phyloP scores from a whole-genome alignment of 1,284 basidiomycete genomes.

The Trametes pubescens region DNA sequence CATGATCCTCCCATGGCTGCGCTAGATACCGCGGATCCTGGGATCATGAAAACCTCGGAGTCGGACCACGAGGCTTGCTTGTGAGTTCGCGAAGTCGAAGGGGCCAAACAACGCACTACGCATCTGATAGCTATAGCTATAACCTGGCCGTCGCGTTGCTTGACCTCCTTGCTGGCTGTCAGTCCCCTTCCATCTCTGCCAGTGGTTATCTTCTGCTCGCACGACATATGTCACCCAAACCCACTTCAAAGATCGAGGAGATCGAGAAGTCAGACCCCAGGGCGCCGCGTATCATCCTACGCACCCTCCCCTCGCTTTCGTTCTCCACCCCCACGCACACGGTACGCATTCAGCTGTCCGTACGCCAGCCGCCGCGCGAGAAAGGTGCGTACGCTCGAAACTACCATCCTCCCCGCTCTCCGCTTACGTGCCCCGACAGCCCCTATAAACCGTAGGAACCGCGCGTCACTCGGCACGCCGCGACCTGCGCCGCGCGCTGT shows the following conservation, averaged over 20 bases:
- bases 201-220: constrained; percentile 4
- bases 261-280: constrained; percentile 7
- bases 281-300: constrained; percentile 14
- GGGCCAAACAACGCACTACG: background rate
- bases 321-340: constrained; percentile 12
- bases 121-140: too few species aligned
- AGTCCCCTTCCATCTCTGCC: background rate
- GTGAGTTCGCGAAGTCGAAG: too few species aligned
- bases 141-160: background rate
- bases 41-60: too few species aligned
- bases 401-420: background rate
- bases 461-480: too few species aligned
- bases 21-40: too few species aligned
- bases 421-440: background rate
- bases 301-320: constrained; percentile 14
- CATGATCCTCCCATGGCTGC: too few species aligned
- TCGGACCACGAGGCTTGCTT: too few species aligned
- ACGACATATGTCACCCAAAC: constrained; percentile 3
- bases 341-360: constrained; percentile 6
- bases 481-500: too few species aligned
- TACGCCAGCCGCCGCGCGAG: background rate
- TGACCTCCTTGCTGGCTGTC: background rate
- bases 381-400: background rate
- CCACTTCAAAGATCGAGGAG: background rate
- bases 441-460: too few species aligned